phyloP scores from a whole-genome alignment of 208 protist species.

The Trypanosomatidae sp. region DNA sequence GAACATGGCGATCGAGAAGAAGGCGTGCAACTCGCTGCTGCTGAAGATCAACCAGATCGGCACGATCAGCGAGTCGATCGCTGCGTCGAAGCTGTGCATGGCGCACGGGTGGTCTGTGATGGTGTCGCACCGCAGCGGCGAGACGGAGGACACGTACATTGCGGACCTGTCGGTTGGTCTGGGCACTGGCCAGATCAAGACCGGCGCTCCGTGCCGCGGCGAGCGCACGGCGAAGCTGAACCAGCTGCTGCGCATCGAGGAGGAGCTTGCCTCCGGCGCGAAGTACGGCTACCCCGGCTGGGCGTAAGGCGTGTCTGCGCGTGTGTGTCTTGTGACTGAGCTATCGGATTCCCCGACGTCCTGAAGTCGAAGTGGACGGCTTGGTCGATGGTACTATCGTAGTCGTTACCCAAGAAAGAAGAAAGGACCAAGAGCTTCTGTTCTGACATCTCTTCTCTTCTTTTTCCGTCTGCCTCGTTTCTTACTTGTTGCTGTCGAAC shows the following conservation, averaged over 20 bases:
- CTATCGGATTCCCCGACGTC: too few relatives aligned
- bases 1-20: slow-evolving; percentile 87
- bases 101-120: slow-evolving; percentile 83
- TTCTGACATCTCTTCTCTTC: too few relatives aligned
- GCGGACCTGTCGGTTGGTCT: slow-evolving; percentile 98
- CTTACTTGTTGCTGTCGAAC: too few relatives aligned
- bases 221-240: slow-evolving; percentile 99
- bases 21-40: slow-evolving; percentile 97
- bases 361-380: too few relatives aligned
- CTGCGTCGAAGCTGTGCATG: slow-evolving; percentile 92
- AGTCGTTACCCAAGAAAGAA: too few relatives aligned
- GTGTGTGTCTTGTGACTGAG: too few relatives aligned
- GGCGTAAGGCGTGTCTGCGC: too few relatives aligned
- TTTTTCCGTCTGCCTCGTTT: too few relatives aligned
- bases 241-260: slow-evolving; percentile 99
- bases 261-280: slow-evolving; percentile 85
- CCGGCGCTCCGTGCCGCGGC: slow-evolving; percentile 97
- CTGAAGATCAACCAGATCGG: slow-evolving; percentile 99
- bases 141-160: slow-evolving; percentile 99
- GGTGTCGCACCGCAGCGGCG: slow-evolving; percentile 97
- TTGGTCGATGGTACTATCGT: too few relatives aligned
- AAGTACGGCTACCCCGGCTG: slow-evolving; percentile 83
- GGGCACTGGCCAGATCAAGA: slow-evolving; percentile 98
- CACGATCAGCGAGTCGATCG: slow-evolving; percentile 97
- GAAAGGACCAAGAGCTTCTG: too few relatives aligned